Evolutionary conservation across 768 basidiomycete species (phyloP).

Genomic region (Tephrocybe sp.): DNA sequence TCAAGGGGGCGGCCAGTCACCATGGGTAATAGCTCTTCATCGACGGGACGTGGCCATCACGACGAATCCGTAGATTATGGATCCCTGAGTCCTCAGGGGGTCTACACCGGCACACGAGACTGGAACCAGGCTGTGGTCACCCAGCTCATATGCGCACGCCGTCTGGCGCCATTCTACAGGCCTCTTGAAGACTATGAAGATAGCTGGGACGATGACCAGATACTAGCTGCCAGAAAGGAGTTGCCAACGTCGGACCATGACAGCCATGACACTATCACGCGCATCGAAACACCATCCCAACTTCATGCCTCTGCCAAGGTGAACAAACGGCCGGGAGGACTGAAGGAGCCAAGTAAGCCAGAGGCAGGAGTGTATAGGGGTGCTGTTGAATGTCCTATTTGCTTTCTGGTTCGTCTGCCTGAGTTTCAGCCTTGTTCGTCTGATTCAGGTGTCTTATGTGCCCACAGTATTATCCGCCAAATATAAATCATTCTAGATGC

Average conservation of each 20-base stretch:
- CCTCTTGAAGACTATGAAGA: conserved; percentile 93
- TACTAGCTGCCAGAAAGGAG: conserved; percentile 79
- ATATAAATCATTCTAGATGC: conserved; percentile 96
- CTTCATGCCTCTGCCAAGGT: conserved; percentile 34
- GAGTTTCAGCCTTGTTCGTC: conserved; percentile 19
- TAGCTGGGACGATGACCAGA: conserved; percentile 85
- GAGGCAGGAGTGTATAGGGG: conserved; percentile 83
- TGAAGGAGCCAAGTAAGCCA: conserved; percentile 68
- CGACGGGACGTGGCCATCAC: conserved; percentile 70
- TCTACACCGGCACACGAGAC: conserved; percentile 82
- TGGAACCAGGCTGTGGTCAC: conserved; percentile 89
- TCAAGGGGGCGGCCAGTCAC: conserved; percentile 6
- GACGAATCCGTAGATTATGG: conserved; percentile 88
- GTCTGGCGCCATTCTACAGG: conserved; percentile 93
- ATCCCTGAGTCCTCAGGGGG: conserved; percentile 75
- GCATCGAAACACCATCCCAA: conserved; percentile 41
- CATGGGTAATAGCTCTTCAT: conserved; percentile 89
- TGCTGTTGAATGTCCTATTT: conserved; percentile 95
- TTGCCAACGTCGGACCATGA: conserved; percentile 47
- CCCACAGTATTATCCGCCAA: conserved; percentile 89
- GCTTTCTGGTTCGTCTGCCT: conserved; percentile 77
- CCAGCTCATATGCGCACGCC: conserved; percentile 84
- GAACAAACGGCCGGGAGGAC: conserved; percentile 52
- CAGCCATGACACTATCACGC: conserved; percentile 42
- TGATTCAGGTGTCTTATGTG: conserved; percentile 25